Conservation (phyloP, 257 asterid species). For the Parsonsia alboflavescens region DNA sequence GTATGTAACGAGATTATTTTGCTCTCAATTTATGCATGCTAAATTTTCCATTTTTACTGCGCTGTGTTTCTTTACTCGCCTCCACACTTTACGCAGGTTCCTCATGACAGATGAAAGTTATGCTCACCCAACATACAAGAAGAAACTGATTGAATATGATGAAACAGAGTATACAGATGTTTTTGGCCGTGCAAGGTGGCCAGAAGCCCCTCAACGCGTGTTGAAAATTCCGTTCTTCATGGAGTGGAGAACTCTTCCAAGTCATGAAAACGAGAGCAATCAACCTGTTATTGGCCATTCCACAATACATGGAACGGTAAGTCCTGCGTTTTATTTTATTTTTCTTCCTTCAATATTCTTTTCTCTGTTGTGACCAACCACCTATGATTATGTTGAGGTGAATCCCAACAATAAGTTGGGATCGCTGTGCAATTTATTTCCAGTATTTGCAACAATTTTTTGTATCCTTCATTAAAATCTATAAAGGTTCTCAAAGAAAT, state of each 20-base stretch:
- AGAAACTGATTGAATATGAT: conserved; percentile 54
- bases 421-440: not conserved
- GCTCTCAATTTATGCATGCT: not conserved
- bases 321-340: not conserved
- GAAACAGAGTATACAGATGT: conserved; percentile 69
- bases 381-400: not conserved
- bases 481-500: too few relatives aligned
- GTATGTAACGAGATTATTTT: conserved; percentile 24
- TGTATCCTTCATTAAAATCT: too few relatives aligned
- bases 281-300: conserved; percentile 74
- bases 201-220: conserved; percentile 83
- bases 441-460: not conserved
- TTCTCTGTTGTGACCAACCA: not conserved
- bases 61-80: not conserved
- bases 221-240: conserved; percentile 60
- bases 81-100: conserved; percentile 37
- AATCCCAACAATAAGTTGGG: not conserved
- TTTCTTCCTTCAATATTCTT: not conserved
- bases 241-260: conserved; percentile 66
- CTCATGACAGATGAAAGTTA: conserved; percentile 75
- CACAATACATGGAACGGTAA: conserved; percentile 66
- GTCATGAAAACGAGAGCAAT: conserved; percentile 55
- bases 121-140: conserved; percentile 82
- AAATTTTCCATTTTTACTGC: too few relatives aligned
- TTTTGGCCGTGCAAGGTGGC: conserved; percentile 95